Conservation (phyloP, 139 green algal species). For the Edaphochlamys debaryana region DNA sequence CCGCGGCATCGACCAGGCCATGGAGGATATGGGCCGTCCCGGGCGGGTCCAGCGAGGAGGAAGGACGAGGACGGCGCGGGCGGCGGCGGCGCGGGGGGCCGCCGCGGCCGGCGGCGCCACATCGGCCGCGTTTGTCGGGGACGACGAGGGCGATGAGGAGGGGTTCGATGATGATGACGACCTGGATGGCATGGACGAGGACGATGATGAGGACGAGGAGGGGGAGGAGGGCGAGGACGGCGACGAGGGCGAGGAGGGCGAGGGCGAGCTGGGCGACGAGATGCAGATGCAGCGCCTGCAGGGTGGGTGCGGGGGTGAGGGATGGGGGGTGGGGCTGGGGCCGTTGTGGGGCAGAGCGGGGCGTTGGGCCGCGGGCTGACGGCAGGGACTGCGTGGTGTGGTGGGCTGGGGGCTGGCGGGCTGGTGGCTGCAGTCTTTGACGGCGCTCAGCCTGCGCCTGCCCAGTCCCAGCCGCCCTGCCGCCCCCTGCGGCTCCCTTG, state of each 20-base stretch:
- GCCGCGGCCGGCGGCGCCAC: slow-evolving; percentile 2
- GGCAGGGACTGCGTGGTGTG: no score
- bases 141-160: not conserved
- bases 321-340: not conserved
- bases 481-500: no score
- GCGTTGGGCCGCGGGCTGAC: not conserved
- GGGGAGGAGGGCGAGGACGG: slow-evolving; percentile 38
- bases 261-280: slow-evolving; percentile 38
- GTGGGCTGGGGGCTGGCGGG: no score
- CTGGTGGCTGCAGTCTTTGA: no score
- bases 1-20: slow-evolving; percentile 27
- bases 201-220: slow-evolving; percentile 30
- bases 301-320: not conserved
- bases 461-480: no score
- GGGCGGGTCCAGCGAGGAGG: slow-evolving; percentile 1
- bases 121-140: not conserved
- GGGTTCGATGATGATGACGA: not conserved
- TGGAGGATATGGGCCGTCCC: slow-evolving; percentile 31
- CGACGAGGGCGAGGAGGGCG: slow-evolving; percentile 43
- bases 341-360: not conserved
- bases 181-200: slow-evolving; percentile 38
- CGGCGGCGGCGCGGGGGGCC: no score
- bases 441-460: no score
- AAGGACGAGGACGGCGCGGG: slow-evolving; percentile 1
- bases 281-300: slow-evolving; percentile 45